Base-by-base conservation (phyloP, 345 rosid species). In the Populus alba region DNA sequence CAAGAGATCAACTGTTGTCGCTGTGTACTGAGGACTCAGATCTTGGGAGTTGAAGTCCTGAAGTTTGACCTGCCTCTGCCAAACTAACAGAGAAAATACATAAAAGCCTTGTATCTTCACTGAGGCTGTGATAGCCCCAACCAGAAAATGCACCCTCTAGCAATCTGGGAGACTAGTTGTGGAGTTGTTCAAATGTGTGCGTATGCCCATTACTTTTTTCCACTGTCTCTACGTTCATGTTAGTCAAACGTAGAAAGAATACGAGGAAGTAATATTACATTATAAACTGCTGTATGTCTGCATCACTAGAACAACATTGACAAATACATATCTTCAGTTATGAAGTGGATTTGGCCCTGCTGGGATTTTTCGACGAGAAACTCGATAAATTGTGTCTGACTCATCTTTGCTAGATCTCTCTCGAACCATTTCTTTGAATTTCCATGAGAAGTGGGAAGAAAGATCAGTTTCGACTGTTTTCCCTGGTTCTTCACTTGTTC, bases 381-480 rank as follows among this genome's bases (percentile, higher is more conserved):
- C 74, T 29, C 13, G 9, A 3, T 72, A 72, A 49, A 10, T 25
- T 31, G n/a, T 35, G 39, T 8, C 59, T 3, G 65, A 33, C 22
- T 53, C 27, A 33, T 20, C 38, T 35, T 29, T 38, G 65, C 43
- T 61, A 31, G 74, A 57, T 31, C 25, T 20, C 55, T 10, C 61
- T 4, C 72, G 79, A 55, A 75, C 27, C 27, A 68, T 74, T 72
- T 78, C 71, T 4, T 76, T 33, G 43, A 73, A 77, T 29, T 78
- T 78, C 74, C 62, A 31, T 27, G 33, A 27, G 33, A 63, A 23
- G 31, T 63, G 68, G 45, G n/a, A 75, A 61, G 51, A 67, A 72
- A 73, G 76, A 39, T 73, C 70, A 37, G 81, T 61, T 45, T 31
- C 33, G 65, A 16, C 9, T 25, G 76, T 39, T 53, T 76, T 74